Conservation (phyloP, 177 flowering plant genomes). For the Vitis hybrid region DNA sequence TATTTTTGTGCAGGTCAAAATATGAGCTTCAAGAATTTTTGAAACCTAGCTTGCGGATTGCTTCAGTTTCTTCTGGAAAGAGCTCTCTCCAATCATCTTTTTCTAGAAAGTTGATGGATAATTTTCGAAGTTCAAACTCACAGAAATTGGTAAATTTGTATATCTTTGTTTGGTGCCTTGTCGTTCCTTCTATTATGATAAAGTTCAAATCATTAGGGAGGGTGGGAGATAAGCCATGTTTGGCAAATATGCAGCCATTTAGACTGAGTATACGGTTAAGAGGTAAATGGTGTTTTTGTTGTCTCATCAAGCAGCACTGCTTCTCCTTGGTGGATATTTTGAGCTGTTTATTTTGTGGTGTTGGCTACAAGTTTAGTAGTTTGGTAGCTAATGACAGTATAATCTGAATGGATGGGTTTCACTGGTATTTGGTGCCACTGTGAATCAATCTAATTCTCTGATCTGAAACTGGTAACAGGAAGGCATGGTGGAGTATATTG, state of each 20-base stretch:
- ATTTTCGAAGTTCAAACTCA: slow-evolving; percentile 51
- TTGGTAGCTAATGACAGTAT: not conserved
- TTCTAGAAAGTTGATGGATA: slow-evolving; percentile 58
- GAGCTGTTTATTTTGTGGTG: not conserved
- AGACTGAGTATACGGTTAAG: no score
- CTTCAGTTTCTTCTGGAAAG: slow-evolving; percentile 44
- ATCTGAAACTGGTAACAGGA: slow-evolving; percentile 44
- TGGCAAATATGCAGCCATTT: no score
- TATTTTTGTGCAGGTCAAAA: slow-evolving; percentile 60
- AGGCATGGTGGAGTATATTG: slow-evolving; percentile 95
- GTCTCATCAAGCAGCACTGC: no score
- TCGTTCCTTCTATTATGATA: not conserved
- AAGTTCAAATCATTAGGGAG: not conserved
- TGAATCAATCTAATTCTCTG: slow-evolving; percentile 6
- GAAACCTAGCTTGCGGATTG: slow-evolving; percentile 91
- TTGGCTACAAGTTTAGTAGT: not conserved
- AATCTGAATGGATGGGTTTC: not conserved
- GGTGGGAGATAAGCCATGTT: not conserved
- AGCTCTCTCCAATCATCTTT: slow-evolving; percentile 49
- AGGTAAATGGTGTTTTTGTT: not conserved
- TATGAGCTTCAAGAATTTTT: slow-evolving; percentile 92
- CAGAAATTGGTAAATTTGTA: slow-evolving; percentile 40
- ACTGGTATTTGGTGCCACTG: not conserved
- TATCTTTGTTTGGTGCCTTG: not conserved
- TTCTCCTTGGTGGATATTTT: not conserved